Conservation (phyloP, 2,329 filamentous ascomycete genomes). For the Aschersonia sp. region DNA sequence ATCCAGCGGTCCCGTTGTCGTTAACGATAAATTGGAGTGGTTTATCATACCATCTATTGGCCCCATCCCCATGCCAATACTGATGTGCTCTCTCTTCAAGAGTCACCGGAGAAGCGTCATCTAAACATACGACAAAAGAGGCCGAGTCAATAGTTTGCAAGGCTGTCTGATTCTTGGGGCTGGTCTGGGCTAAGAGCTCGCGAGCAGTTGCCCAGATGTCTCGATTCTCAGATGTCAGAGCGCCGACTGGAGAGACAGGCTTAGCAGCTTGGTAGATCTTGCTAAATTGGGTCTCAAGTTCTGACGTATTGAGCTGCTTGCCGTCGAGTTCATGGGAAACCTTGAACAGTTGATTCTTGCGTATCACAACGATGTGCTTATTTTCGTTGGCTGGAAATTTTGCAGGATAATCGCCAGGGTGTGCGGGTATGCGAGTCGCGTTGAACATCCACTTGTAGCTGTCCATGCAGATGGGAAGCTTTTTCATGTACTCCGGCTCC, state of each 20-base stretch:
- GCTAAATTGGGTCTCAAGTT: slow-evolving; percentile 82
- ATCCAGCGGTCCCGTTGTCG: slow-evolving; percentile 93
- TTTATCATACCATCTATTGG: slow-evolving; percentile 97
- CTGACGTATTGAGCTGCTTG: slow-evolving; percentile 71
- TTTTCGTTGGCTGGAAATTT: slow-evolving; percentile 65
- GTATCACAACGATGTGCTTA: slow-evolving; percentile 77
- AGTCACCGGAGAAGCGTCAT: slow-evolving; percentile 81
- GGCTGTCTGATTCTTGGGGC: slow-evolving; percentile 61
- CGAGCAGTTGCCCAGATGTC: slow-evolving; percentile 85
- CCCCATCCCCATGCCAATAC: slow-evolving; percentile 96
- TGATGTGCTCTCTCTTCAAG: slow-evolving; percentile 88
- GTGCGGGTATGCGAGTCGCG: slow-evolving; percentile 68
- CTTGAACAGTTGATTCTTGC: slow-evolving; percentile 98
- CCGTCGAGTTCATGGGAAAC: slow-evolving; percentile 68
- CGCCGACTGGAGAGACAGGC: slow-evolving; percentile 60
- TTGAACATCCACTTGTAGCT: slow-evolving; percentile 99
- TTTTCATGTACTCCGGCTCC: slow-evolving; percentile 98
- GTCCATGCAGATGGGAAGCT: slow-evolving; percentile 93
- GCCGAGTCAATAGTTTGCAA: slow-evolving; percentile 75
- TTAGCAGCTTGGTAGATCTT: slow-evolving; percentile 67
- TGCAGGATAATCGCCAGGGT: slow-evolving; percentile 65
- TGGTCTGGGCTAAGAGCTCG: slow-evolving; percentile 58
- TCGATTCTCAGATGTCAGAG: slow-evolving; percentile 81
- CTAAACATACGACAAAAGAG: slow-evolving; percentile 84
- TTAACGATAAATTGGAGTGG: slow-evolving; percentile 96